Base-by-base conservation (phyloP, 1,284 basidiomycete genomes). In the Macrocystidia cucumis region DNA sequence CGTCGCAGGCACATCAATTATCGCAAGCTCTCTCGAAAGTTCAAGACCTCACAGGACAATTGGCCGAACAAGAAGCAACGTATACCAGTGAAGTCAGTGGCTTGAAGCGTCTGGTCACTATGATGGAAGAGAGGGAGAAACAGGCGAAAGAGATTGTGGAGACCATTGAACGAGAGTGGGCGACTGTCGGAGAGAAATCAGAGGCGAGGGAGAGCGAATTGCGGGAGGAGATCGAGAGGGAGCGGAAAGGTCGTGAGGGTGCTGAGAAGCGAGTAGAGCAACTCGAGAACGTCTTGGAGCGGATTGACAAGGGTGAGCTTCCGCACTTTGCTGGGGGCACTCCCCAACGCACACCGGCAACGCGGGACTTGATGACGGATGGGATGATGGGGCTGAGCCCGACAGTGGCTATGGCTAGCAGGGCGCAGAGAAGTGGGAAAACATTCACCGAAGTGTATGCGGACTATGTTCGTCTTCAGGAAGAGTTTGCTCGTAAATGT, bases 361-460 rank as follows among this genome's bases (percentile, higher is more conserved):
- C 59, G 18, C n/a, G 14, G 22, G 67, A 74, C 38, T 36, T 62
- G 12, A 46, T 66, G 7, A 53, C 60, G 16, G 69, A 78, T 24
- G 66, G 67, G 6, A 72, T 82, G 58, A 60, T 79, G 50, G 72
- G 74, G 25, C 58, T 91, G 13, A 88, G 83, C 50, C 89, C 91
- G 1, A 88, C 91, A 0, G 83, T 93, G 6, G 81, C 84, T 0
- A 79, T 96, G 59, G 89, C 84, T 3, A 78, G 78, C 53, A 76
- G 72, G 42, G 72, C 83, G 17, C 87, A 89, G 58, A 74, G 70
- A 52, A 72, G 67, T 19, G 91, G 91, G 13, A 87, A 86, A 66
- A 84, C 81, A 2, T 91, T 92, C 59, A 92, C 90, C 0, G 83
- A 92, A 52, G 78, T 95, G 11, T 95, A 93, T 52, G 72, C 83